These are phyloP conservation scores for Avena atlantica DNA, from an alignment of 176 grass and related monocot species.

Conservation along the genomic window DNA sequence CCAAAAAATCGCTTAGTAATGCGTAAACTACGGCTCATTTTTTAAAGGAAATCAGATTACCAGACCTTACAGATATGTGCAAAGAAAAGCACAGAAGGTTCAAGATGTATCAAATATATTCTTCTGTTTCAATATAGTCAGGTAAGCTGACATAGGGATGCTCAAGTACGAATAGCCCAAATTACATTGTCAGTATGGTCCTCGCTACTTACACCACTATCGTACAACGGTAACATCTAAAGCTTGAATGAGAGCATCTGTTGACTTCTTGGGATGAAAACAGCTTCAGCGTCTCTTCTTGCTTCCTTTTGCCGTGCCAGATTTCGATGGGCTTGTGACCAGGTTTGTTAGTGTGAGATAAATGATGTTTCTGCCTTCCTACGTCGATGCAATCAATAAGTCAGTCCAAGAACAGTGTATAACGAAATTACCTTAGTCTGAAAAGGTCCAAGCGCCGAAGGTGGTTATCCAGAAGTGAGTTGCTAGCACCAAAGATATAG, in stretches of 20 bases:
- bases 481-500: neutral
- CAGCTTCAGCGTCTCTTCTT: conserved; percentile 70
- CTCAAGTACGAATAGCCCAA: neutral
- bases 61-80: neutral
- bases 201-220: neutral
- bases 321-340: conserved; percentile 58
- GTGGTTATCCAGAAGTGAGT: neutral
- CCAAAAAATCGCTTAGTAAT: neutral
- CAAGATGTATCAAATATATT: neutral
- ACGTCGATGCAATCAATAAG: conserved; percentile 8
- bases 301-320: conserved; percentile 44
- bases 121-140: neutral
- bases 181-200: neutral
- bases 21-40: neutral
- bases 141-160: neutral
- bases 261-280: conserved; percentile 9
- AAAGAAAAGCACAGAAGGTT: neutral
- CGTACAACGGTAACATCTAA: conserved; percentile 14
- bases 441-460: conserved; percentile 38
- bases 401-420: neutral
- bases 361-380: neutral
- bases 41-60: neutral
- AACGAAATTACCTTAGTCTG: conserved; percentile 66
- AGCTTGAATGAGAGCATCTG: neutral
- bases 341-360: conserved; percentile 5